Base-by-base conservation (phyloP, 73 alveolate genomes). In the Tetrahymena malaccensis region DNA sequence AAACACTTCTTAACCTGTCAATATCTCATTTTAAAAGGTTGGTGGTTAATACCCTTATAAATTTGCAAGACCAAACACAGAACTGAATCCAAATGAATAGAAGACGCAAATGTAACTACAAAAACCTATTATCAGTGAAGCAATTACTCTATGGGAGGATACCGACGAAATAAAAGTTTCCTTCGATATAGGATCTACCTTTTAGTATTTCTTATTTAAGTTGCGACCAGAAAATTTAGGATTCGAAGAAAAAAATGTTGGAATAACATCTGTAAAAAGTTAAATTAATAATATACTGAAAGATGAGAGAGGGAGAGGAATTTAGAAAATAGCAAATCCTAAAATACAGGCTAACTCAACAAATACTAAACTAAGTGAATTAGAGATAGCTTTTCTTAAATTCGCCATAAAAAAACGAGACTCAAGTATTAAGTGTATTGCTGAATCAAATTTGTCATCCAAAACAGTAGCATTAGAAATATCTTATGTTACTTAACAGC, bases 401-500 rank as follows among this genome's bases (percentile, higher is more conserved):
- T 97, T 97, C 16, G 3, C 2, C 83, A 50, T 50, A 15, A 50
- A 50, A 31, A 11, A 50, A 56, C 98, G 95, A 55, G 98, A 98
- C 94, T 96, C 96, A 40, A 43, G 57, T 8, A 97, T 96, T 50
- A 98, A 97, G 16, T 89, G 40, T 7, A 97, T 57, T 40, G 95
- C 94, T 33, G 98, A 96, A 43, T 96, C 94, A 83, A 97, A 55
- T 94, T 96, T 96, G 96, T 97, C 99, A 97, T 97, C 98, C 38
- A 97, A 96, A 96, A 94, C 58, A 27, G 96, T 97, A 95, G 96
- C 96, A 94, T 98, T 98, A 34, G 99, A 96, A 15, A 99, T 99
- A 43, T 96, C 99, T 89, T 98, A 96, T 94, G 99, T 99, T 35
- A 98, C 98, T 89, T 98, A 99, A 40, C 99, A 97, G 33, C 99